Conservation (phyloP, 2,329 filamentous ascomycete species). For the Colletotrichum viniferum region DNA sequence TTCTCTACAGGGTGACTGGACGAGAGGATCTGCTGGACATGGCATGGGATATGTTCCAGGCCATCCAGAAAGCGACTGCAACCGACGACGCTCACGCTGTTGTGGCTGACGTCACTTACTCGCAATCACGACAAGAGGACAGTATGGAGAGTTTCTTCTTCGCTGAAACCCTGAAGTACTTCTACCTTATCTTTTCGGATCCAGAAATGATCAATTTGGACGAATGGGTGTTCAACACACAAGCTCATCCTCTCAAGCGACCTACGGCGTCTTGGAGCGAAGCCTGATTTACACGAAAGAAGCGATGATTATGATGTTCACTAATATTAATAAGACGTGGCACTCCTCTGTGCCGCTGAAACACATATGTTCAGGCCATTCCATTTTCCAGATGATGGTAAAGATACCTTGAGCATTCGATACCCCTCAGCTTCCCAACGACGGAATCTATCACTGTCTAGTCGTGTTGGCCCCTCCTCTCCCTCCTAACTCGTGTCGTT, state of each 20-base stretch:
- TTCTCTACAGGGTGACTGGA: constrained; percentile 58
- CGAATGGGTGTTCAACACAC: constrained; percentile 66
- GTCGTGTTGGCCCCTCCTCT: not conserved
- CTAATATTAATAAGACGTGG: not conserved
- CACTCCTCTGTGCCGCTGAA: not conserved
- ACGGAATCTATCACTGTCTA: too few relatives aligned
- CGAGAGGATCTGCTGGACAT: constrained; percentile 50
- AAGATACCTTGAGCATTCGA: not conserved
- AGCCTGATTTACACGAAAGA: not conserved
- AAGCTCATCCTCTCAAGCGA: constrained; percentile 49
- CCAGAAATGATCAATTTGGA: constrained; percentile 68
- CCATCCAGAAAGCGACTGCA: constrained; percentile 48
- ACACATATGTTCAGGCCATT: not conserved
- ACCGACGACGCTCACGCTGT: constrained; percentile 53
- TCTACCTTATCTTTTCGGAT: constrained; percentile 73
- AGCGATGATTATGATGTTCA: not conserved
- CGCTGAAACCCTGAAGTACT: constrained; percentile 77
- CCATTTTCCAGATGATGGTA: not conserved
- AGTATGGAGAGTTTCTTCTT: constrained; percentile 70
- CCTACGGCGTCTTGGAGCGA: not conserved
- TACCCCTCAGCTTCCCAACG: not conserved
- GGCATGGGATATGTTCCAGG: constrained; percentile 59
- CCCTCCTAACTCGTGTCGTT: not conserved
- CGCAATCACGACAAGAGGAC: constrained; percentile 45
- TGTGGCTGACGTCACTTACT: constrained; percentile 52